A percentile compares a stretch with the other conserved stretches of the same genome.
Conservation (phyloP, 768 basidiomycete species). For the Suillus subluteus region DNA sequence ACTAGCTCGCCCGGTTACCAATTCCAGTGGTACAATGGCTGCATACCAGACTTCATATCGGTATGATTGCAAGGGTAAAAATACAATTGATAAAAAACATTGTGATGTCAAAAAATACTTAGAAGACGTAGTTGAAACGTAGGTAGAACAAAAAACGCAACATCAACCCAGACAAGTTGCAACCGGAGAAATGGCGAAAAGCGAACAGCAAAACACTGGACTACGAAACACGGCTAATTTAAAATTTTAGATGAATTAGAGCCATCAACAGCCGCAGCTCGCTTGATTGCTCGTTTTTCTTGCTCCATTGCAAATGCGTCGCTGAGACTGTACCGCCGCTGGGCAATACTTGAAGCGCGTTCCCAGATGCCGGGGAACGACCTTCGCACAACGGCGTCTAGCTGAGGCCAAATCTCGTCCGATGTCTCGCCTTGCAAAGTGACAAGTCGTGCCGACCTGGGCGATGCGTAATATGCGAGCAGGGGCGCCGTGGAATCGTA, state of each 20-base stretch:
- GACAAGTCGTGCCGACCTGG: conserved; percentile 48
- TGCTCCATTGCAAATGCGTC: conserved; percentile 50
- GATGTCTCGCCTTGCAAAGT: conserved; percentile 75
- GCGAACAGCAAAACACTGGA: background rate
- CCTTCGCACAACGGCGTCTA: conserved; percentile 62
- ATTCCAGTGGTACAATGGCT: background rate
- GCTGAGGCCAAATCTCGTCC: conserved; percentile 88
- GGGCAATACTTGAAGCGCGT: conserved; percentile 44
- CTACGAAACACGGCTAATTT: background rate
- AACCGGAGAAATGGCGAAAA: background rate
- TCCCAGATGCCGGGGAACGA: conserved; percentile 64
- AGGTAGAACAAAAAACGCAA: background rate
- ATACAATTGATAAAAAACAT: conserved; percentile 8
- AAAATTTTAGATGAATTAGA: background rate
- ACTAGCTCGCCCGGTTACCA: background rate
- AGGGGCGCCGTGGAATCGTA: conserved; percentile 82
- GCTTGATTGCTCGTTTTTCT: conserved; percentile 15
- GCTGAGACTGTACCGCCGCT: conserved; percentile 54
- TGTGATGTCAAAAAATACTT: background rate
- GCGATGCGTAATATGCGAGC: conserved; percentile 65
- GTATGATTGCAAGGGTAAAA: conserved; percentile 1
- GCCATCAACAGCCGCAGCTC: conserved; percentile 20
- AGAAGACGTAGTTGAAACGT: background rate
- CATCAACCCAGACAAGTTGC: background rate
- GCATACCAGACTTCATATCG: background rate